phyloP scores from a whole-genome alignment of 495 filamentous ascomycete genomes.

The Tetracladium marchalianum region DNA sequence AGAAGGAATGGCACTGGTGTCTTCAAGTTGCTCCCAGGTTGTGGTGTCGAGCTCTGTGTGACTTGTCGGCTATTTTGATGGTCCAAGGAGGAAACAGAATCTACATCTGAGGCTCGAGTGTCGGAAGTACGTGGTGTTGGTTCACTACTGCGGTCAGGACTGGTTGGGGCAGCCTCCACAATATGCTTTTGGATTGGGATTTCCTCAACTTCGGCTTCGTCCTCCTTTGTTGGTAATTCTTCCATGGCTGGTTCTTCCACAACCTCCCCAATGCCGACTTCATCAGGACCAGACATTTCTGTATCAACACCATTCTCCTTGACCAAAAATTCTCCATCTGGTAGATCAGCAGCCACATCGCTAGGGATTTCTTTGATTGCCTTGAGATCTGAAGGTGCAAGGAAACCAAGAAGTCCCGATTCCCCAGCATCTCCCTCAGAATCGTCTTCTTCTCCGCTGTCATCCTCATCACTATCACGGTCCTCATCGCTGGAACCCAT shows the following conservation, averaged over 20 bases:
- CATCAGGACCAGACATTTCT: conserved; percentile 2
- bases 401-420: conserved; percentile 58
- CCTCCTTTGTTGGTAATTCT: conserved; percentile 36
- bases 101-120: conserved; percentile 58
- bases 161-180: conserved; percentile 26
- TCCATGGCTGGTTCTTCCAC: conserved; percentile 22
- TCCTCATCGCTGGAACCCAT: conserved; percentile 59
- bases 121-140: conserved; percentile 52
- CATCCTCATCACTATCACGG: conserved; percentile 36
- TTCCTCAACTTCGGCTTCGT: conserved; percentile 26
- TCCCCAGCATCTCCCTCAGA: conserved; percentile 31
- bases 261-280: conserved; percentile 7
- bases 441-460: conserved; percentile 38
- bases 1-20: conserved; percentile 83
- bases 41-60: conserved; percentile 33
- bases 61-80: conserved; percentile 14
- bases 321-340: background rate
- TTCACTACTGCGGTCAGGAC: conserved; percentile 31
- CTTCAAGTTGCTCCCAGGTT: conserved; percentile 35
- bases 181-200: conserved; percentile 26
- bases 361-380: background rate
- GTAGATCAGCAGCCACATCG: background rate
- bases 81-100: conserved; percentile 55
- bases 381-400: conserved; percentile 26
- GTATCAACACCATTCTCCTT: conserved; percentile 6